These are phyloP conservation scores for Aquanectria penicillioides DNA, from an alignment of 2,329 filamentous ascomycete species.

Conservation along the genomic window DNA sequence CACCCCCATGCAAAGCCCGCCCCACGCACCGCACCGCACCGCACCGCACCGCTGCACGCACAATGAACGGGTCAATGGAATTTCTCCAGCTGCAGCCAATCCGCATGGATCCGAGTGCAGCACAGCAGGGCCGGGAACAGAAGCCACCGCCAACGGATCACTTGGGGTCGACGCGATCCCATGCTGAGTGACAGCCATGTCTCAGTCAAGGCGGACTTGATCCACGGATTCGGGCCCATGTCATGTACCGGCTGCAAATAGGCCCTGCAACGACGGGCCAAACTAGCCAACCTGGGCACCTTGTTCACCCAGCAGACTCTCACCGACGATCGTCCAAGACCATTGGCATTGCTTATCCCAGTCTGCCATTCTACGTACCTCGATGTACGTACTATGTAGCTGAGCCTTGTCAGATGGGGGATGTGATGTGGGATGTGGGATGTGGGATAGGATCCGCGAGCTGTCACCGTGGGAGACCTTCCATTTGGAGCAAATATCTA, in stretches of 20 bases:
- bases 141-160: slow-evolving; percentile 12
- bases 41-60: slow-evolving; percentile 15
- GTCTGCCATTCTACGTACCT: slow-evolving; percentile 6
- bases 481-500: no score
- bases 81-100: slow-evolving; percentile 9
- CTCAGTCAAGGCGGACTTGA: slow-evolving; percentile 16
- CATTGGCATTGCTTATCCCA: neutral
- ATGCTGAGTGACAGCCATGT: slow-evolving; percentile 15
- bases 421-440: no score
- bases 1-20: slow-evolving; percentile 22
- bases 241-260: slow-evolving; percentile 2
- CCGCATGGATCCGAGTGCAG: neutral
- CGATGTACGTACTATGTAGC: no score
- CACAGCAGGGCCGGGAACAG: slow-evolving; percentile 10
- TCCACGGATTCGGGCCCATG: slow-evolving; percentile 25
- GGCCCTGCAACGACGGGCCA: slow-evolving; percentile 4
- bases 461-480: no score
- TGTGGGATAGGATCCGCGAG: no score
- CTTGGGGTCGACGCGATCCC: slow-evolving; percentile 9
- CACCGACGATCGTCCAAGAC: slow-evolving; percentile 10
- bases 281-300: slow-evolving; percentile 5
- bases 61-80: slow-evolving; percentile 13
- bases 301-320: slow-evolving; percentile 4
- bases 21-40: slow-evolving; percentile 1
- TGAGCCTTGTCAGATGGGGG: no score